Base-by-base conservation (phyloP, 2,329 filamentous ascomycete genomes). In the Cadophora sp. region DNA sequence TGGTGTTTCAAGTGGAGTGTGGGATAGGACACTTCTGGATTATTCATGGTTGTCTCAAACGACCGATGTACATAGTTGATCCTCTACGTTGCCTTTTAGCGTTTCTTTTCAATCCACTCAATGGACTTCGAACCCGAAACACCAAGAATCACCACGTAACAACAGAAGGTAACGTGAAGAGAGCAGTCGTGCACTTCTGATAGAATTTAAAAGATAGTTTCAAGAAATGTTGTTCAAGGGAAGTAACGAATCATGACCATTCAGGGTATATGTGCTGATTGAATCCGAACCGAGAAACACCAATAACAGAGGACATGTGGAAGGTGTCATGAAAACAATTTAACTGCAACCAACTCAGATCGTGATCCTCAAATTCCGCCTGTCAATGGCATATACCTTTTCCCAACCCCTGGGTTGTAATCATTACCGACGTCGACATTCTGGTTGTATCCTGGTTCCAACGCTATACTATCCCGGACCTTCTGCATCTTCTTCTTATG, bases 401-500 rank as follows among this genome's bases (percentile, higher is more conserved):
- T 56, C 59, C 65, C 65, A 37, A 14, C 22, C 12, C 43, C 50
- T 22, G 50, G 46, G 7, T 22, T 51, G 43, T 62, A 58, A 11
- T 31, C 22, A 19, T 26, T 62, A 3, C 37, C 65, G 8, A 29
- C 40, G 19, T 67, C 65, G 3, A 27, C n/a, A 27, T 27, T 24
- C 53, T 60, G 55, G 12, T 26, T 37, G n/a, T 29, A 27, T 5
- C 26, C 43, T 14, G n/a, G n/a, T 22, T 61, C 22, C 24, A 50
- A 46, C n/a, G 16, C 60, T 64, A 71, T 19, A 22, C 66, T 70
- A 24, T 73, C 64, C 31, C 70, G 64, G 1, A 69, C 64, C 58
- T 64, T 66, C 11, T 27, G 31, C n/a, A 73, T 46, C 59, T 69
- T 72, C 64, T 72, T 73, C 68, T 74, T 72, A 7, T 50, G 26